These are phyloP conservation scores for Phytophthora hybrid DNA, from an alignment of 352 stramenopile genomes.

Conservation along the genomic window DNA sequence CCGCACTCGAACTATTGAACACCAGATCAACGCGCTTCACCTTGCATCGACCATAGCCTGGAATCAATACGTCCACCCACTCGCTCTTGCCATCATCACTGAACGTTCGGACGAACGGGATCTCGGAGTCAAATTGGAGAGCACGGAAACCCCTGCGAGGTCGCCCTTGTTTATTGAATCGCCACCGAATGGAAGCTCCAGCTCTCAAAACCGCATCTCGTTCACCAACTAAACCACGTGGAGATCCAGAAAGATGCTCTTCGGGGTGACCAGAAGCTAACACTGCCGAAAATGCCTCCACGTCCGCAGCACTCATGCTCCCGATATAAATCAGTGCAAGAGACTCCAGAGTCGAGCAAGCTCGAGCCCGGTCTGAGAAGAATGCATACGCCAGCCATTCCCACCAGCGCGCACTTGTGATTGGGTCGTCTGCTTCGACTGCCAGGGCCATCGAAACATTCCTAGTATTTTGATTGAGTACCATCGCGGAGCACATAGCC, in stretches of 20 bases:
- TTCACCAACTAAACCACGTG: not conserved
- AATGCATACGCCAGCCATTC: not conserved
- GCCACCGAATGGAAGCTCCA: not conserved
- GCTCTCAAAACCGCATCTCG: not conserved
- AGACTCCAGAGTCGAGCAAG: not conserved
- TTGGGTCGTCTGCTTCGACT: not conserved
- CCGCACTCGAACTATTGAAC: not conserved
- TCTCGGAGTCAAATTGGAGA: not conserved
- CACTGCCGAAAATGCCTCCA: not conserved
- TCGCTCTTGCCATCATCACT: not conserved
- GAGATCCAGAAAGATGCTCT: not conserved
- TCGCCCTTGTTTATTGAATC: not conserved
- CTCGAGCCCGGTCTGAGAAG: not conserved
- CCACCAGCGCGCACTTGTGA: not conserved
- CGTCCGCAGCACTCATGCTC: not conserved
- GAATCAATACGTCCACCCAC: not conserved
- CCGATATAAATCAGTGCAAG: not conserved
- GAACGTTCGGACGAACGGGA: not conserved
- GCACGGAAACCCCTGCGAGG: not conserved
- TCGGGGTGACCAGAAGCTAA: not conserved
- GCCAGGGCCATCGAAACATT: not conserved
- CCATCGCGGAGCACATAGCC: not conserved
- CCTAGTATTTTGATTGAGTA: not conserved
- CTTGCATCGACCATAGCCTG: not conserved
- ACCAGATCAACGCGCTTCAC: not conserved